These are phyloP conservation scores for Fusarium haematococcum DNA, from an alignment of 2,329 filamentous ascomycete species.

Conservation along the genomic window DNA sequence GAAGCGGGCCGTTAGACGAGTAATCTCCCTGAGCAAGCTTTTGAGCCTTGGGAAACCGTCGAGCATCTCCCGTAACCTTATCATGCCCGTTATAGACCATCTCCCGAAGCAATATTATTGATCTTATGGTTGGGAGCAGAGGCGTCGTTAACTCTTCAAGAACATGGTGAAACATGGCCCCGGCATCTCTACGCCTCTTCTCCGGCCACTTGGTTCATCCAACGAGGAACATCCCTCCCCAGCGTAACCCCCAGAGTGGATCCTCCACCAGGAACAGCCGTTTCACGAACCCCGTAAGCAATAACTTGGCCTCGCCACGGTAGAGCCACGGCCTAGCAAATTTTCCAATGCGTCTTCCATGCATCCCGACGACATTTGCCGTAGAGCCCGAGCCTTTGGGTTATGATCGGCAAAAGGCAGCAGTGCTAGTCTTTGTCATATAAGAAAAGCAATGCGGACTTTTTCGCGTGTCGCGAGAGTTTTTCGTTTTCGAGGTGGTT, in stretches of 20 bases:
- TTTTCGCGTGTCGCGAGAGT: neutral
- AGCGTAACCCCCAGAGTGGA: conserved; percentile 20
- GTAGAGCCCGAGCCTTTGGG: neutral
- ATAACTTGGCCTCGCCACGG: conserved; percentile 5
- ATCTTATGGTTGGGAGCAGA: neutral
- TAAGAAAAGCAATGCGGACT: conserved; percentile 21
- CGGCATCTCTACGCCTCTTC: neutral
- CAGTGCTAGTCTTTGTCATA: conserved; percentile 8
- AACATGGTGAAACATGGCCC: neutral
- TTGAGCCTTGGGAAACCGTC: conserved; percentile 7
- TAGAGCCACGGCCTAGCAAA: neutral
- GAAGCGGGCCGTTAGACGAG: neutral
- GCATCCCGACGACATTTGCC: neutral
- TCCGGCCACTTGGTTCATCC: neutral
- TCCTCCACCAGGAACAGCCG: neutral
- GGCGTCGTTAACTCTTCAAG: neutral
- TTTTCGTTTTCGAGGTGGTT: neutral
- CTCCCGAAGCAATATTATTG: neutral
- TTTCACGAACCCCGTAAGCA: conserved; percentile 16
- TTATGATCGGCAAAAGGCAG: conserved; percentile 21
- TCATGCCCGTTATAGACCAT: conserved; percentile 6
- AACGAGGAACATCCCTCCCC: neutral
- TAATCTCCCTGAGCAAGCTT: conserved; percentile 9
- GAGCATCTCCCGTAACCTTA: conserved; percentile 22
- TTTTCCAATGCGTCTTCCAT: neutral